phyloP scores from a whole-genome alignment of 805 yeast genomes.

The Lipomyces mesembrius region DNA sequence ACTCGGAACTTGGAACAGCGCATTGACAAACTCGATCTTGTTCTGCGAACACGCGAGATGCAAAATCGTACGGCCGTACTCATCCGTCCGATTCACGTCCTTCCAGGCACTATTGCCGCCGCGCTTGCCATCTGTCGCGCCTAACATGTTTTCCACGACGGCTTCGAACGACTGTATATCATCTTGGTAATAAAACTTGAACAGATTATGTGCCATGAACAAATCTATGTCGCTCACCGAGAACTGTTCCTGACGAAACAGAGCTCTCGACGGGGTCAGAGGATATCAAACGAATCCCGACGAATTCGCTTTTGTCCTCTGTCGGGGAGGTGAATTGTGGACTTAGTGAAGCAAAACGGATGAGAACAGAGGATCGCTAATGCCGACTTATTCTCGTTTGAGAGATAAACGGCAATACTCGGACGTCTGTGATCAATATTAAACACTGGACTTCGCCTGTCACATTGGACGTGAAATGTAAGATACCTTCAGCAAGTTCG shows the following conservation, averaged over 20 bases:
- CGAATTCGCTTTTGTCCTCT: neutral
- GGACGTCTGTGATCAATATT: neutral
- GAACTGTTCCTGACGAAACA: neutral
- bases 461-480: neutral
- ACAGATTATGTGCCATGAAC: conserved; percentile 26
- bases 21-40: conserved; percentile 53
- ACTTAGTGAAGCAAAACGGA: conserved; percentile 1
- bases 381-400: neutral
- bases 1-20: conserved; percentile 55
- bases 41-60: conserved; percentile 61
- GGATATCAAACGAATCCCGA: neutral
- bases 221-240: neutral
- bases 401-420: conserved; percentile 1
- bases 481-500: neutral
- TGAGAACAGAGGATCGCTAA: neutral
- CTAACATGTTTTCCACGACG: conserved; percentile 14
- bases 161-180: conserved; percentile 27
- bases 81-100: conserved; percentile 36
- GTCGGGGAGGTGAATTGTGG: neutral
- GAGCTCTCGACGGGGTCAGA: neutral
- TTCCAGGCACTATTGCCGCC: conserved; percentile 11
- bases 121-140: neutral
- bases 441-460: neutral
- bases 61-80: conserved; percentile 51
- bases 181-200: conserved; percentile 33